Evolutionary conservation across 768 basidiomycete species (phyloP), one percentile per base, ranked within the genome.

Genomic region (Phanerochaete carnosa): DNA sequence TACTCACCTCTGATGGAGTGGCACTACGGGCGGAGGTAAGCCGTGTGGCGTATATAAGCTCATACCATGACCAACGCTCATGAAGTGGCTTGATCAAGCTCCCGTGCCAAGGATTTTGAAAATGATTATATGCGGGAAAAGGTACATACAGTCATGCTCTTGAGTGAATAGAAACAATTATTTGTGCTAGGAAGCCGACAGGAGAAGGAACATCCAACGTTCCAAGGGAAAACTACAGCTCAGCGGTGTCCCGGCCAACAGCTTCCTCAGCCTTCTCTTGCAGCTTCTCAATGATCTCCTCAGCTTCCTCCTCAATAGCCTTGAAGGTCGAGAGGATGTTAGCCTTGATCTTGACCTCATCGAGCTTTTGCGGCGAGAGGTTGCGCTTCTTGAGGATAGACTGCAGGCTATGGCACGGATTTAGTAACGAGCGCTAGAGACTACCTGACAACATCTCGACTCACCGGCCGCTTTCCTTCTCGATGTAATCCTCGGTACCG

Each of bases 271-370:
- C 71, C 63, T 81, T 75, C 63, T 75, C 73, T 33, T 70, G 62
- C 62, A 45, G 58, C 49, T 72, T 75, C 62, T 75, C 73, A 30
- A 69, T 63, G 64, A 29, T 57, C 47, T 73, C 70, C 66, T 71
- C 66, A 28, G 57, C 68, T 63, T 65, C 62, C 12, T 64, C 68
- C 62, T 75, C 73, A 55, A 76, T 65, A 9, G 57, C 69, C 29
- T 70, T 69, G 60, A 94, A 93, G 0, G 89, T 83, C 16, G 75
- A 72, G 51, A 94, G 82, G 66, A 98, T 84, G 77, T 98, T 98
- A 57, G 85, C 81, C 78, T 96, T 98, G 72, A 91, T 83, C 75
- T 92, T 90, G 70, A 98, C 87, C 77, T 98, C 94, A 70, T 99
- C 97, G 45, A 95, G 75, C 76, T 98, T 98, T 45, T 80, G 74